Conservation (phyloP, 345 rosid genomes). For the Punica granatum region DNA sequence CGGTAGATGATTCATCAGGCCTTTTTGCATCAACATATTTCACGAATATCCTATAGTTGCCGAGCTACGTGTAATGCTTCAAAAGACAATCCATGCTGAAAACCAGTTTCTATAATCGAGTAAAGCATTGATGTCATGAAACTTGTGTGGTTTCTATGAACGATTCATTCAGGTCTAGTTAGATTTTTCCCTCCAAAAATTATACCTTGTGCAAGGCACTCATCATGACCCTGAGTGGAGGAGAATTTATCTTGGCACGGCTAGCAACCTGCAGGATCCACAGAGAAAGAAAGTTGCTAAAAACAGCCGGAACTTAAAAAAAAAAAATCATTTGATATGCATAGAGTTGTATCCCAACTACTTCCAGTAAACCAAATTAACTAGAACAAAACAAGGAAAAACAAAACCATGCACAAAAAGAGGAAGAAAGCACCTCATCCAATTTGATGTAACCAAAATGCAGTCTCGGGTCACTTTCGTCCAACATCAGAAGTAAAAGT, state of each 20-base stretch:
- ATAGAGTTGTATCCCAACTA: neutral
- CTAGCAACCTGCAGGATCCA: conserved; percentile 52
- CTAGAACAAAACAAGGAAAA: neutral
- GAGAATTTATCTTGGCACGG: conserved; percentile 72
- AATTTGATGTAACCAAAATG: conserved; percentile 79
- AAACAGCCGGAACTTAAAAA: neutral
- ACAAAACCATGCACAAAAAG: neutral
- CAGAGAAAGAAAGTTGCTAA: neutral
- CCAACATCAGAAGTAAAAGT: conserved; percentile 60
- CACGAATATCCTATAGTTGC: neutral
- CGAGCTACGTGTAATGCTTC: neutral
- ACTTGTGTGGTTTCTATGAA: neutral
- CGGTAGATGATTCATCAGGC: neutral
- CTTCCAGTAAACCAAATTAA: neutral
- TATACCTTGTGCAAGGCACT: conserved; percentile 11
- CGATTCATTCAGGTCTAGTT: neutral
- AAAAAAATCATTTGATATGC: no score
- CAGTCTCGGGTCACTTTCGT: conserved; percentile 73
- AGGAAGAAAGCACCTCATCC: conserved; percentile 49
- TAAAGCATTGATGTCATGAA: no score
- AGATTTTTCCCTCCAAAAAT: neutral
- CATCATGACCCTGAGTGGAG: conserved; percentile 57
- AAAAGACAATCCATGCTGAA: neutral
- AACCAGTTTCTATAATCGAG: no score
- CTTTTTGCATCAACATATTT: neutral